These are phyloP conservation scores for Helicostylum pulchrum DNA, from an alignment of 192 early-diverging fungal genomes.

Conservation along the genomic window DNA sequence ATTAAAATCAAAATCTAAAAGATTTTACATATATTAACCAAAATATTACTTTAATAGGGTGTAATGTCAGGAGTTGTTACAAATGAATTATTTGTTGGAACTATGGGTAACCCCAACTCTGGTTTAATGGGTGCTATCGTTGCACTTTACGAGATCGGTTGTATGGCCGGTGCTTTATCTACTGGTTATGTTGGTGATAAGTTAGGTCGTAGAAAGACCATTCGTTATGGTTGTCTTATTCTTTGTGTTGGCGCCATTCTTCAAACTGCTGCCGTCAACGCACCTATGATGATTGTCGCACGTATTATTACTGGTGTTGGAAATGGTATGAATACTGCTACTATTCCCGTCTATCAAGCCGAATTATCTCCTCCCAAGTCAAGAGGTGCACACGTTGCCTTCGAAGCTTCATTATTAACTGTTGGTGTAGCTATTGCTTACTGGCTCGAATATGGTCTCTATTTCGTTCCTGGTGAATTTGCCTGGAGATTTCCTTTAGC, in stretches of 20 bases:
- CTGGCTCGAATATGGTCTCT: conserved; percentile 37
- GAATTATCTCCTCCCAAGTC: conserved; percentile 35
- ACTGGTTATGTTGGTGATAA: conserved; percentile 28
- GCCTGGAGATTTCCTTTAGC: conserved; percentile 37
- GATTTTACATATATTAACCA: too few species aligned
- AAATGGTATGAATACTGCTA: conserved; percentile 37
- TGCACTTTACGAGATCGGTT: conserved; percentile 39
- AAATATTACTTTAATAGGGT: conserved; percentile 13
- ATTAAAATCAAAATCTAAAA: too few species aligned
- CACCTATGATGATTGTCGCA: conserved; percentile 35
- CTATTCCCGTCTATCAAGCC: conserved; percentile 33
- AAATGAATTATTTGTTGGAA: conserved; percentile 18
- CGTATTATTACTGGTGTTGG: conserved; percentile 41
- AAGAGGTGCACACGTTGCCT: conserved; percentile 34
- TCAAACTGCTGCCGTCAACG: conserved; percentile 26
- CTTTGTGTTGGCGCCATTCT: conserved; percentile 31
- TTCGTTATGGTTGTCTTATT: conserved; percentile 32
- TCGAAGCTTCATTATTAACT: conserved; percentile 30
- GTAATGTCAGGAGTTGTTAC: conserved; percentile 36
- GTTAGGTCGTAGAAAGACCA: conserved; percentile 32
- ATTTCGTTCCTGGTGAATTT: conserved; percentile 32
- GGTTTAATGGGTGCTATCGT: conserved; percentile 36
- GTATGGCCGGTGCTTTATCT: conserved; percentile 34
- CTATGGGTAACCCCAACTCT: conserved; percentile 28
- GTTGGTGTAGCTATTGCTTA: conserved; percentile 37